These are phyloP conservation scores for Tetrahymena borealis DNA, from an alignment of 73 alveolate genomes.

Conservation along the genomic window DNA sequence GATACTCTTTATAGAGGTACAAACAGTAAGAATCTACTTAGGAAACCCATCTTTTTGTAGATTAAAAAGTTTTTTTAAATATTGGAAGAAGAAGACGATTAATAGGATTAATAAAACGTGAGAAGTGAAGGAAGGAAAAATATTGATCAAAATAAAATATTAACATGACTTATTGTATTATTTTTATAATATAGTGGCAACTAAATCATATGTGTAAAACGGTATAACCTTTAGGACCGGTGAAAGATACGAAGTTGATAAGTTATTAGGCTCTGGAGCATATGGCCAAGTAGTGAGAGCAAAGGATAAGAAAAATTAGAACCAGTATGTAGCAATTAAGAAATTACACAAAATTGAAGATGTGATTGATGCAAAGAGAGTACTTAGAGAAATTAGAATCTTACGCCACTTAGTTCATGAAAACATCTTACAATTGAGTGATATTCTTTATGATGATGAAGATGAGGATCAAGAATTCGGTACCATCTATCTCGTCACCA, in stretches of 20 bases:
- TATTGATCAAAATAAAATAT: background rate
- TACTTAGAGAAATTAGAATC: constrained; percentile 75
- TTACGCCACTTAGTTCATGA: constrained; percentile 73
- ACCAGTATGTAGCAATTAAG: constrained; percentile 83
- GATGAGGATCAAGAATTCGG: constrained; percentile 48
- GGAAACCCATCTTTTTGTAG: too few species aligned
- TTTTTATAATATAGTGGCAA: background rate
- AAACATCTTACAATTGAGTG: constrained; percentile 54
- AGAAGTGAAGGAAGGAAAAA: background rate
- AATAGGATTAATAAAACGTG: too few species aligned
- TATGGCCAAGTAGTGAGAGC: constrained; percentile 88
- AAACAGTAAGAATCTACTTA: too few species aligned
- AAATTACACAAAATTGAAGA: constrained; percentile 73
- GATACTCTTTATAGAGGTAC: too few species aligned
- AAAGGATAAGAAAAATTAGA: constrained; percentile 54
- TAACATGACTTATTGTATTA: background rate
- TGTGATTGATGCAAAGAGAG: constrained; percentile 77
- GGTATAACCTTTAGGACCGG: constrained; percentile 36
- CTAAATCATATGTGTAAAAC: background rate
- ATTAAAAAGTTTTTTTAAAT: too few species aligned
- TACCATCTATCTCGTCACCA: constrained; percentile 79
- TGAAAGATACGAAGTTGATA: constrained; percentile 25
- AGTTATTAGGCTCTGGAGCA: constrained; percentile 68
- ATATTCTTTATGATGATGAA: constrained; percentile 47
- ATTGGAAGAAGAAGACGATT: too few species aligned